phyloP scores from a whole-genome alignment of 75 land plant genomes.

The Ceratopteris richardii region DNA sequence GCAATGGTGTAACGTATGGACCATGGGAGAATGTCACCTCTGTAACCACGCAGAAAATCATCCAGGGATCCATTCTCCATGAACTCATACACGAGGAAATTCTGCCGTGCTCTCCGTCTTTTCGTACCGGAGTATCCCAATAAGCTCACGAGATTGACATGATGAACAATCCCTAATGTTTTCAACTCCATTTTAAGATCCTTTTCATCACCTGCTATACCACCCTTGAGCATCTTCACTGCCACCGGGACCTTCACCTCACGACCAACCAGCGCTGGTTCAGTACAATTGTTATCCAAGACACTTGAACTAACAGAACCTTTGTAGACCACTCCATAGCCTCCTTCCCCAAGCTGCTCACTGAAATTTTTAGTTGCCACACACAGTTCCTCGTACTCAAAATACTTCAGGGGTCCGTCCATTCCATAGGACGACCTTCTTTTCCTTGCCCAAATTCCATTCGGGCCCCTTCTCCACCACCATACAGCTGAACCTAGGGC shows the following conservation, averaged over 20 bases:
- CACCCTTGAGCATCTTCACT: neutral
- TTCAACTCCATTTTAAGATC: slow-evolving; percentile 16
- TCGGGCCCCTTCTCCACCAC: neutral
- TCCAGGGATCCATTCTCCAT: slow-evolving; percentile 1
- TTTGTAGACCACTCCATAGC: slow-evolving; percentile 24
- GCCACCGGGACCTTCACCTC: neutral
- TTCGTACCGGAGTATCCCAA: slow-evolving; percentile 22
- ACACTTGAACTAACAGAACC: slow-evolving; percentile 9
- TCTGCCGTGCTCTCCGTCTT: neutral
- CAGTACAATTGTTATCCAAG: neutral
- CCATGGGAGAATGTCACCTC: slow-evolving; percentile 9
- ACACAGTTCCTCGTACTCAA: slow-evolving; percentile 10
- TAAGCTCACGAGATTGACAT: slow-evolving; percentile 27
- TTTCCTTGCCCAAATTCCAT: neutral
- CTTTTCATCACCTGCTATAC: neutral
- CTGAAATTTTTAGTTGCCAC: slow-evolving; percentile 17
- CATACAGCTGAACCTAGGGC: neutral
- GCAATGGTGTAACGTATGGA: slow-evolving; percentile 18
- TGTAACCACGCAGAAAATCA: neutral
- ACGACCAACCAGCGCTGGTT: neutral
- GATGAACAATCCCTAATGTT: slow-evolving; percentile 20
- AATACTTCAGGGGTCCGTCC: slow-evolving; percentile 5
- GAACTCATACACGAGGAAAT: neutral
- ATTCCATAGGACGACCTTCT: neutral
- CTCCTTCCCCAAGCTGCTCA: slow-evolving; percentile 20